Percentiles rank a stretch among this genome's conserved stretches.
These are phyloP conservation scores for Fusarium sp. DNA, from an alignment of 2,329 filamentous ascomycete genomes.

Conservation along the genomic window DNA sequence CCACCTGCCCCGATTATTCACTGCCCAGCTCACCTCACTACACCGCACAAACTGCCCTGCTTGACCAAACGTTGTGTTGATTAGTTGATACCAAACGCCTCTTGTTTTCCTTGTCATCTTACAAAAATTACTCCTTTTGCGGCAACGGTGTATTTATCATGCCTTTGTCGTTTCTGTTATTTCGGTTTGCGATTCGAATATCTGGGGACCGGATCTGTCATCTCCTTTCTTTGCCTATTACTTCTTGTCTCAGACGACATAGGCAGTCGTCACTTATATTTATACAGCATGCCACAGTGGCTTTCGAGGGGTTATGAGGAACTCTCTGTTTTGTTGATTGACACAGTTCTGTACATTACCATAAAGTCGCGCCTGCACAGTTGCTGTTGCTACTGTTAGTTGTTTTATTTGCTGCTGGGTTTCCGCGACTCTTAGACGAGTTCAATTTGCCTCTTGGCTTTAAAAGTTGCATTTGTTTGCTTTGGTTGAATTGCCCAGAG, in stretches of 20 bases:
- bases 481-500: slow-evolving; percentile 32
- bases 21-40: slow-evolving; percentile 13
- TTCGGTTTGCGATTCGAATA: slow-evolving; percentile 30
- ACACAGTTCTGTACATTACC: slow-evolving; percentile 68
- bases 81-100: slow-evolving; percentile 55
- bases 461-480: slow-evolving; percentile 50
- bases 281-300: slow-evolving; percentile 50
- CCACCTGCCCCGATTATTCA: slow-evolving; percentile 33
- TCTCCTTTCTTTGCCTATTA: slow-evolving; percentile 39
- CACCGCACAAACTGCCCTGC: slow-evolving; percentile 40
- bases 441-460: slow-evolving; percentile 52
- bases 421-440: slow-evolving; percentile 53
- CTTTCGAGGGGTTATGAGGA: slow-evolving; percentile 54
- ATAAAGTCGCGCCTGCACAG: slow-evolving; percentile 57
- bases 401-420: slow-evolving; percentile 51
- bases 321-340: slow-evolving; percentile 50
- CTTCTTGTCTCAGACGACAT: slow-evolving; percentile 43
- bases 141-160: slow-evolving; percentile 43
- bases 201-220: slow-evolving; percentile 49
- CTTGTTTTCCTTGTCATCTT: slow-evolving; percentile 35
- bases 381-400: slow-evolving; percentile 56
- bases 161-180: slow-evolving; percentile 33
- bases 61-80: slow-evolving; percentile 49
- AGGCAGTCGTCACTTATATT: slow-evolving; percentile 44
- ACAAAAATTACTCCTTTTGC: slow-evolving; percentile 39